Base-by-base conservation (phyloP, 2,329 filamentous ascomycete genomes). In the Fusarium succisae region DNA sequence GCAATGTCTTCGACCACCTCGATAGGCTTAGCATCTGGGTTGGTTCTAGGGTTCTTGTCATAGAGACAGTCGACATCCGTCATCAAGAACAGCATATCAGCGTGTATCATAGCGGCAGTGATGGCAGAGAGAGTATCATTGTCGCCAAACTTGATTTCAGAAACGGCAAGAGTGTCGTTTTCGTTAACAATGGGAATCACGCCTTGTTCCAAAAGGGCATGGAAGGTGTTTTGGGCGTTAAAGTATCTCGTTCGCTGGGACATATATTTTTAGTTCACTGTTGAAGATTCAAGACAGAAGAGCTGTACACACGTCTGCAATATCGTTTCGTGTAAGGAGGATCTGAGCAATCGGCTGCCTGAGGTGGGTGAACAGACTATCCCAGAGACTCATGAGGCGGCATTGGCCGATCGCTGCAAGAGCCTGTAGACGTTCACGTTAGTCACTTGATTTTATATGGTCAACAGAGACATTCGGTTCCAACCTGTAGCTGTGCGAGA, bases 81-180 rank as follows among this genome's bases (percentile, higher is more conserved):
- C 96, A 99, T 98, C 73, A 99, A 88, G 83, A 99, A 99, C 15
- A 99, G 88, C 78, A 98, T 94, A 80, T 99, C 95, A 57, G 96
- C 96, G 79, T 98, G 94, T 26, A 98, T 94, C 95, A 98, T 98
- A 75, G 93, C 96, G 2, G 96, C 94, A 1, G 96, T 98, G 77
- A 99, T 98, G 65, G 96, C 96, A 18, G 95, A 98, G 53, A 99
- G 87, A 4, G 96, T 99, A 83, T 99, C 96, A 79, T 99, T 99
- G 86, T 99, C 96, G 76, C 96, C 96, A 80, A 99, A 99, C 86
- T 98, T 98, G 85, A 99, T 99, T 88, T 99, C 96, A 50, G 96
- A 94, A 74, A 99, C 96, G 30, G 95, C 94, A 62, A 99, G 86
- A 6, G 96, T 99, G 82, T 99, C 96, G 83, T 99, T 99, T 84